These are phyloP conservation scores for Anthracocystis panici-leucophaei DNA, from an alignment of 1,284 basidiomycete species.

Conservation along the genomic window DNA sequence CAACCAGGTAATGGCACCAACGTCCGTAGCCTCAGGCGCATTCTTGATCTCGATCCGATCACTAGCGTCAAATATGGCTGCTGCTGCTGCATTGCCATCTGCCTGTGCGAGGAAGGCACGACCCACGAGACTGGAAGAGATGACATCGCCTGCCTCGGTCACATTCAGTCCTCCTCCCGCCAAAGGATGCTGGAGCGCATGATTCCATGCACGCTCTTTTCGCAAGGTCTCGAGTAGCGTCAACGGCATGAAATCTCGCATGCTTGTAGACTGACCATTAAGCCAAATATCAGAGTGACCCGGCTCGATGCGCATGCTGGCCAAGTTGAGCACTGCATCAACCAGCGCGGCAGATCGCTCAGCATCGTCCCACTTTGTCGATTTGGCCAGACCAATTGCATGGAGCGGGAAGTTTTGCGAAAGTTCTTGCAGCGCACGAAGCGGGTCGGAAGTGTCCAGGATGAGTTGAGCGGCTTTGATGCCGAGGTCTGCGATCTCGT, in stretches of 20 bases:
- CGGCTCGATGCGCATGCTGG: slow-evolving; percentile 40
- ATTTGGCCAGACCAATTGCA: slow-evolving; percentile 49
- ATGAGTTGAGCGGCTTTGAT: slow-evolving; percentile 53
- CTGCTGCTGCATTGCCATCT: slow-evolving; percentile 68
- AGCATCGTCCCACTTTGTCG: slow-evolving; percentile 35
- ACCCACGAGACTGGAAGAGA: slow-evolving; percentile 69
- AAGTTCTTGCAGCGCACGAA: slow-evolving; percentile 59
- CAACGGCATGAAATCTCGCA: slow-evolving; percentile 49
- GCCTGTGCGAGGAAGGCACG: slow-evolving; percentile 34
- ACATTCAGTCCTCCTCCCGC: slow-evolving; percentile 78
- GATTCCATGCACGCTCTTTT: slow-evolving; percentile 79
- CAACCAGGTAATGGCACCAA: slow-evolving; percentile 81
- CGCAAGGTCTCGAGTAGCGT: slow-evolving; percentile 72
- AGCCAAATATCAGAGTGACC: slow-evolving; percentile 63
- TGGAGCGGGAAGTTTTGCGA: slow-evolving; percentile 64
- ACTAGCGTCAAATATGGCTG: slow-evolving; percentile 63
- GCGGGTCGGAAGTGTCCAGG: slow-evolving; percentile 55
- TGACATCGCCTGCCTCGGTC: slow-evolving; percentile 78
- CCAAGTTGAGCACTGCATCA: slow-evolving; percentile 35
- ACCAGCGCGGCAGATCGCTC: slow-evolving; percentile 33
- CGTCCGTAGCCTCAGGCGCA: not conserved
- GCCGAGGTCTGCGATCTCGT: slow-evolving; percentile 46
- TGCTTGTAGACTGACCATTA: slow-evolving; percentile 51
- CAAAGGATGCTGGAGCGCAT: slow-evolving; percentile 69
- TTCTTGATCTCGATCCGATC: slow-evolving; percentile 53